Base-by-base conservation (phyloP, 2,329 filamentous ascomycete genomes). In the Coniochaeta sp. region DNA sequence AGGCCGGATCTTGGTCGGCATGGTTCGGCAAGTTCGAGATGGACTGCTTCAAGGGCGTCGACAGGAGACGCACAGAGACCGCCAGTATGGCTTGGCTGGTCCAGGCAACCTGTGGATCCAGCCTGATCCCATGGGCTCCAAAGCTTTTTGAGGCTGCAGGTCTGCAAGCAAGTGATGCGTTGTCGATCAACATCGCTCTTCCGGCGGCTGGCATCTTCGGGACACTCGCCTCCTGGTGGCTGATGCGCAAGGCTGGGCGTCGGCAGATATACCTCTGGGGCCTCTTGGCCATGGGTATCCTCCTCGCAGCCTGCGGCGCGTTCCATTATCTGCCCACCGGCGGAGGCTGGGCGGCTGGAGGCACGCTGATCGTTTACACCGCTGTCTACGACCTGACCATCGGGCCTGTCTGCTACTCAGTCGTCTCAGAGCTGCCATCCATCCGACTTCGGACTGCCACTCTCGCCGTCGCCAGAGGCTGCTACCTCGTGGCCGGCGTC, bases 261-360 rank as follows among this genome's bases (percentile, higher is more conserved):
- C 73, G 78, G 3, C 74, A 71, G 1, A 70, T 79, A 3, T 77
- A 82, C 59, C 69, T 80, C 24, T 67, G 67, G 26, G 80, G 80
- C n/a, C 74, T 79, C 1, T n/a, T 57, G 17, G 74, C 74, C n/a
- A n/a, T 74, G 68, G 3, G 66, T 76, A 0, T 74, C 73, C 3
- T 77, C n/a, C 14, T 77, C 76, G 62, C 71, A 75, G 62, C 62
- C 73, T 60, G 77, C 72, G 7, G 56, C 11, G 34, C 34, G 76
- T 60, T 69, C 73, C 22, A 63, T 64, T 1, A 59, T 66, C 14
- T 74, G 71, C 47, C 47, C 64, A 1, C 70, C 72, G 56, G 56
- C 8, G 61, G 64, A 12, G 66, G 64, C 40, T 66, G 62, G 62
- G 63, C 62, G n/a, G 62, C 65, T 11, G 67, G 67, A 24, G 66